Base-by-base conservation (phyloP, 495 filamentous ascomycete species). In the Jackrogersella multiformis region DNA sequence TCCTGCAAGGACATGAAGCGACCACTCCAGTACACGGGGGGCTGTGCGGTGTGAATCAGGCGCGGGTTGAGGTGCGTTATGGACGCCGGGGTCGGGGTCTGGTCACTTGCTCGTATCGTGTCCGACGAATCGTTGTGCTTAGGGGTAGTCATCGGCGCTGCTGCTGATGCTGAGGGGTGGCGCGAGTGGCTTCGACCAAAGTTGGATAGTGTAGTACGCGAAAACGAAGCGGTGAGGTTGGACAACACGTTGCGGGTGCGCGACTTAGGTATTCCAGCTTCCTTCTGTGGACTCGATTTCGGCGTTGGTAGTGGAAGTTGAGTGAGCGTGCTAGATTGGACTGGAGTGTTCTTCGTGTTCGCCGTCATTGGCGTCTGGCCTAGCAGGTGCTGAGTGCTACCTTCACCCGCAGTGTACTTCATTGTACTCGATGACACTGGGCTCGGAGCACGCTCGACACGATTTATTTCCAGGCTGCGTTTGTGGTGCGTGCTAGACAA, bases 1-100 rank as follows among this genome's bases (percentile, higher is more conserved):
- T 88, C 85, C 28, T 80, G 78, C n/a, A 88, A 72, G 1, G 84
- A 75, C 23, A 78, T 68, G 66, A 86, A 85, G 6, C 87, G 84
- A 12, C 87, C 87, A 0, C 81, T 69, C 87, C 87, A 88, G 71
- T 84, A 88, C 6, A 65, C 21, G 0, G 74, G 61, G 1, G 72
- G 48, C 71, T 77, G 76, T 2, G 77, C 77, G 0, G 56, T 69
- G 13, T 68, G 52, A 4, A 81, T 56, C 3, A 66, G 46, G 2
- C 64, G 66, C 3, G 63, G 64, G 42, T 76, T 61, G 20, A 12
- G 59, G 20, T 23, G 34, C 12, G 12, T 12, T 18, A 1, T 24
- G 12, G 51, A 8, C 36, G 20, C 20, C 30, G 41, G 12, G 15
- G 15, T 52, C 48, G n/a, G 68, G 1, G 26, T 10, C 18, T 23